Evolutionary conservation across 148 eudicot genomes (phyloP).

Genomic region (Silene conica): DNA sequence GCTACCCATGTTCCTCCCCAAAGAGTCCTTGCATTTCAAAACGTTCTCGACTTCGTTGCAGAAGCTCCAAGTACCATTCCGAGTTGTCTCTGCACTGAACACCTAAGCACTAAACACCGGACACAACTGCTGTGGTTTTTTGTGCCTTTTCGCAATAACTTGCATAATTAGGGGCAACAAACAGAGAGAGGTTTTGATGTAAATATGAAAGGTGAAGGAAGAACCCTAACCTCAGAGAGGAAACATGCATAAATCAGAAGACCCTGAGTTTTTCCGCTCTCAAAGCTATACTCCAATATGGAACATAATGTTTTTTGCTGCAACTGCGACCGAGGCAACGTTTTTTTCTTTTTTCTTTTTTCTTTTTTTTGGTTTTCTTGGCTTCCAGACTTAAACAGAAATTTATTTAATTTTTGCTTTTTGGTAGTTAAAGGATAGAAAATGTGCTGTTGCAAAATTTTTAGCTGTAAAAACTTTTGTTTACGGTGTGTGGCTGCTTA

Average conservation of each 20-base stretch:
- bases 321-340: not conserved
- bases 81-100: constrained; percentile 22
- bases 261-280: not conserved
- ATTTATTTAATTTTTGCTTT: not conserved
- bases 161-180: not conserved
- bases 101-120: not conserved
- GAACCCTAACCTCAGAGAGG: constrained; percentile 7
- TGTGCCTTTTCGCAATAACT: constrained; percentile 1
- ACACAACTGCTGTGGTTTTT: constrained; percentile 5
- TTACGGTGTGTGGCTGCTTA: not conserved
- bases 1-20: constrained; percentile 25
- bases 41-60: constrained; percentile 22
- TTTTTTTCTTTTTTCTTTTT: constrained; percentile 11
- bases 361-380: constrained; percentile 11
- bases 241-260: constrained; percentile 2
- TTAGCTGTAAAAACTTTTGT: not conserved
- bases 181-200: constrained; percentile 20
- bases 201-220: constrained; percentile 23
- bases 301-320: constrained; percentile 5
- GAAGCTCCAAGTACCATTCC: constrained; percentile 24
- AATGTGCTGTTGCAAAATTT: not conserved
- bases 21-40: constrained; percentile 18
- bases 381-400: not conserved
- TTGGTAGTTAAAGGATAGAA: not conserved
- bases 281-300: not conserved